Evolutionary conservation across 2,329 filamentous ascomycete genomes (phyloP), one percentile per base, ranked within the genome.

Genomic region (Talaromyces verruculosus): DNA sequence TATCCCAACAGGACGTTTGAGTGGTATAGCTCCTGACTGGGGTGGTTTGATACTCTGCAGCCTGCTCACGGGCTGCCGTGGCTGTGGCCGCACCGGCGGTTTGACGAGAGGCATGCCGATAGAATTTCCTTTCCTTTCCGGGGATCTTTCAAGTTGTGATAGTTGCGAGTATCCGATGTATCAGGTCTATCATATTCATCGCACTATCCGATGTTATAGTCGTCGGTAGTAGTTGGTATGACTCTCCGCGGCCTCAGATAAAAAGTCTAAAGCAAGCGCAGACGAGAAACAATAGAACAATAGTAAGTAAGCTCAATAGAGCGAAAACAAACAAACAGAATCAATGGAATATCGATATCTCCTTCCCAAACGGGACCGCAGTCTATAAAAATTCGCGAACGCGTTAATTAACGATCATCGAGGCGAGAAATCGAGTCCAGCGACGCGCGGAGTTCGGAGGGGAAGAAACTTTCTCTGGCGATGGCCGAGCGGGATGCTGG

Each of bases 41-140:
- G 76, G 72, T n/a, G 76, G 69, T 58, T 78, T 80, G 6, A 79
- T 69, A 71, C 77, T 80, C 55, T 79, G 78, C 41, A 81, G 70
- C 57, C 79, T 78, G 66, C 75, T 74, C 65, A 79, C 71, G 37
- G 76, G 73, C 39, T 71, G 53, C 70, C 68, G 66, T 63, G 71
- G 53, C 33, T 55, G 65, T 67, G 74, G 55, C 37, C 78, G 77
- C 64, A 75, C 72, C 43, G 71, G 73, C 39, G 76, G 72, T 65
- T 72, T 76, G 13, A 75, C 69, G 10, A 72, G 70, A 61, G 76
- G 75, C 75, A 77, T 78, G 47, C 33, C 41, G 37, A 33, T 15
- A 10, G 8, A n/a, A 19, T 19, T 45, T n/a, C 33, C 43, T 41
- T 43, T 25, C 2, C 25, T 25, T 30, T 30, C 39, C 15, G 15